These are phyloP conservation scores for Paraconiothyrium brasiliense DNA, from an alignment of 2,329 filamentous ascomycete species.

Conservation along the genomic window DNA sequence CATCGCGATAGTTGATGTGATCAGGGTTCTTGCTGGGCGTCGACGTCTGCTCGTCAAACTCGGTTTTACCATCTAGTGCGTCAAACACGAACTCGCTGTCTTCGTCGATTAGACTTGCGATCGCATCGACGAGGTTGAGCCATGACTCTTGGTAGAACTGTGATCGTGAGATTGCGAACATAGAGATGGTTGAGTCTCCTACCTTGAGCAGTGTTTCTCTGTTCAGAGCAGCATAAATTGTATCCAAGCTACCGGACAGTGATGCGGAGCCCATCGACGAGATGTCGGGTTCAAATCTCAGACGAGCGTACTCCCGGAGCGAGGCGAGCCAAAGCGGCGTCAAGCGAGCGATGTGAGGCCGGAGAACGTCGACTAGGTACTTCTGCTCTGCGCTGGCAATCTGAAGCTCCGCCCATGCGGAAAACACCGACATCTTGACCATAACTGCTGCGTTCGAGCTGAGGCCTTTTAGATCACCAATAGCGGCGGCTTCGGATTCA, in stretches of 20 bases:
- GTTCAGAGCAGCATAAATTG: slow-evolving; percentile 93
- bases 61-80: slow-evolving; percentile 84
- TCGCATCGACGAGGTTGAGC: slow-evolving; percentile 96
- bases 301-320: slow-evolving; percentile 87
- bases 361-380: slow-evolving; percentile 87
- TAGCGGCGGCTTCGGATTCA: slow-evolving; percentile 81
- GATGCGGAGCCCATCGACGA: slow-evolving; percentile 86
- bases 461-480: slow-evolving; percentile 90
- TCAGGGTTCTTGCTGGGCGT: slow-evolving; percentile 68
- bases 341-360: slow-evolving; percentile 86
- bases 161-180: slow-evolving; percentile 19
- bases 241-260: slow-evolving; percentile 85
- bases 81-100: slow-evolving; percentile 98
- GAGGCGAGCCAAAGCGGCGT: slow-evolving; percentile 95
- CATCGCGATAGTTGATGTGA: slow-evolving; percentile 93
- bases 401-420: slow-evolving; percentile 96
- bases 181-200: slow-evolving; percentile 19
- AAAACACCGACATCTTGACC: slow-evolving; percentile 97
- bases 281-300: slow-evolving; percentile 96
- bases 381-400: slow-evolving; percentile 92
- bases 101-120: slow-evolving; percentile 95
- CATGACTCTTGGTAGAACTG: slow-evolving; percentile 96
- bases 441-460: slow-evolving; percentile 97
- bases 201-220: slow-evolving; percentile 86
- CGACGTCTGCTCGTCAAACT: slow-evolving; percentile 40